Evolutionary conservation across 805 yeast genomes (phyloP), one percentile per base, ranked within the genome.

Genomic region (Lachancea mirantina): DNA sequence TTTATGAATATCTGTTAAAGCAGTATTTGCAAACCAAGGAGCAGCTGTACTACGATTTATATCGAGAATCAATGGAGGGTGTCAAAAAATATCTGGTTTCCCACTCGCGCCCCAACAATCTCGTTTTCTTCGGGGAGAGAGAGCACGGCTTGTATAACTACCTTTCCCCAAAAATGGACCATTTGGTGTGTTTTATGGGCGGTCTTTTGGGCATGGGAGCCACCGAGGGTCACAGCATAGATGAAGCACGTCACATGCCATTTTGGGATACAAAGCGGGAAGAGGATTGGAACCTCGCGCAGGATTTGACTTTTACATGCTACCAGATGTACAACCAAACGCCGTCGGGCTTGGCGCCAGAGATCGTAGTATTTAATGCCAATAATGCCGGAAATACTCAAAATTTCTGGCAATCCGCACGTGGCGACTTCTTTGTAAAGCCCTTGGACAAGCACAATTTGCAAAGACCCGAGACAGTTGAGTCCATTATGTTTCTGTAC

Each of bases 401-500:
- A 8, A 17, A 27, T n/a, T 53, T 53, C 47, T 56, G 59, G 57
- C 57, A 51, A 8, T 50, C 63, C 1, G 45, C 57, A 4, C 39
- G 55, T 1, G 53, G 58, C 5, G 95, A 84, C 53, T 82, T 84
- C 55, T 54, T 44, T 38, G 77, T 84, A 48, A 82, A 82, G 52
- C 77, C 76, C 6, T 54, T 60, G 10, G 96, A 88, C 55, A 70
- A 67, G 32, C 96, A 88, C 57, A 85, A 85, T 56, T 63, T 88
- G 41, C 96, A 87, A 62, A 70, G 96, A 45, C 96, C 96, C 1
- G 96, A 88, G 57, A 84, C 96, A 2, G 94, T 87, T 2, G 96
- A 88, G 59, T 78, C 94, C 1, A 64, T 88, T 26, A 88, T 79
- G 65, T 71, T 81, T 44, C 61, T 88, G 42, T 88, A 78, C 62